A percentile compares a stretch with the other conserved stretches of the same genome.
phyloP scores from a whole-genome alignment of 495 filamentous ascomycete genomes.

The Penicillium canescens region DNA sequence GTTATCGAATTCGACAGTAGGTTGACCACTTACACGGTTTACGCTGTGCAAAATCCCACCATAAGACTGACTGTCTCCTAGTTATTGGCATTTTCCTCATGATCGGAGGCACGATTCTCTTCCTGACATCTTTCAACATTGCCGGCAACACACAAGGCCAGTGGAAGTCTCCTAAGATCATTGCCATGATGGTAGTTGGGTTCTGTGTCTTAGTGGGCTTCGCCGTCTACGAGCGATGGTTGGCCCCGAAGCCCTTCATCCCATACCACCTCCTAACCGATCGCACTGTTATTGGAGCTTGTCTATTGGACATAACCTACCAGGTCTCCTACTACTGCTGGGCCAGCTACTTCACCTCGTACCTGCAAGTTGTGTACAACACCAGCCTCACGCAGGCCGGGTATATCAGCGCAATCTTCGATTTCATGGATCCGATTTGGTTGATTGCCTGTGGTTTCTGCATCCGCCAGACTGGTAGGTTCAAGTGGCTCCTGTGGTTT shows the following conservation, averaged over 20 bases:
- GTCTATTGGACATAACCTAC: constrained; percentile 53
- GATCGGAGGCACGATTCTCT: constrained; percentile 54
- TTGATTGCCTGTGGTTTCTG: constrained; percentile 49
- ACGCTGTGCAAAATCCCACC: neutral
- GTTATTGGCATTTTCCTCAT: constrained; percentile 58
- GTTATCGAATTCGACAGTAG: constrained; percentile 58
- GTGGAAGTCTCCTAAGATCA: constrained; percentile 55
- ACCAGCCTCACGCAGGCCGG: constrained; percentile 56
- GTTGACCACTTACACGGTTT: neutral
- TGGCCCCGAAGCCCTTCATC: constrained; percentile 59
- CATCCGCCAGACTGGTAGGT: constrained; percentile 56
- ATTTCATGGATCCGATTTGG: constrained; percentile 48
- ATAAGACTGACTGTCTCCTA: constrained; percentile 6
- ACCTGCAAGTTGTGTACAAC: constrained; percentile 66
- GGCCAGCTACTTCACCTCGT: constrained; percentile 64
- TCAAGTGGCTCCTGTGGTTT: constrained; percentile 54
- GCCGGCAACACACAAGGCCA: constrained; percentile 40
- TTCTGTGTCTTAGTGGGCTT: constrained; percentile 54
- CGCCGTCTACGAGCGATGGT: constrained; percentile 52
- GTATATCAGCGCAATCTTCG: constrained; percentile 55
- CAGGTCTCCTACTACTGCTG: constrained; percentile 56
- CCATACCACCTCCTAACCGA: constrained; percentile 56
- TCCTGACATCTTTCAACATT: constrained; percentile 62
- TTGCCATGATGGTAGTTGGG: constrained; percentile 59
- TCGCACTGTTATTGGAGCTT: constrained; percentile 65